These are phyloP conservation scores for Globisporangium radiosum DNA, from an alignment of 352 stramenopile genomes.

Conservation along the genomic window DNA sequence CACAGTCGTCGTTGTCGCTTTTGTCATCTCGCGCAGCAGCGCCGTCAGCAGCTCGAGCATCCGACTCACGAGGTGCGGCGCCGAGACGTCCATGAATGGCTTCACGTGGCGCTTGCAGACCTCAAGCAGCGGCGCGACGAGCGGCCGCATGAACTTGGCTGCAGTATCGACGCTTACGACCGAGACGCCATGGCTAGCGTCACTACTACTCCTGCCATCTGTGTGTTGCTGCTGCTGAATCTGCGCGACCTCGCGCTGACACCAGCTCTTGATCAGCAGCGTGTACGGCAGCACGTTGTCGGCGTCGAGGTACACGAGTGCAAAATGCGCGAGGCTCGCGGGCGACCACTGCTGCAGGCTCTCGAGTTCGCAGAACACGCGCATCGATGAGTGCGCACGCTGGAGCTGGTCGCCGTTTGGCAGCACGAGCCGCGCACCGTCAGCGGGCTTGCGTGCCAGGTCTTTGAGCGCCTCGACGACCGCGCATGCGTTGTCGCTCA, in stretches of 20 bases:
- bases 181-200: not conserved
- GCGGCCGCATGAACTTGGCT: constrained; percentile 39
- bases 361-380: constrained; percentile 55
- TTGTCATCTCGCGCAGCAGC: constrained; percentile 28
- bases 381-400: constrained; percentile 24
- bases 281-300: constrained; percentile 55
- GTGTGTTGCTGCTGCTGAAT: constrained; percentile 1
- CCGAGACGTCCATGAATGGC: constrained; percentile 31
- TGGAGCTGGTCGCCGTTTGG: constrained; percentile 59
- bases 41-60: constrained; percentile 32
- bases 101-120: constrained; percentile 41
- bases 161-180: constrained; percentile 17
- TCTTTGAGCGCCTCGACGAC: constrained; percentile 37
- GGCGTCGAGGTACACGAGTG: constrained; percentile 45
- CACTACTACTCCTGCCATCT: not conserved
- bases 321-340: constrained; percentile 36
- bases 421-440: constrained; percentile 16
- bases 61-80: constrained; percentile 37
- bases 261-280: constrained; percentile 61
- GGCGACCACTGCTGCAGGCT: constrained; percentile 50
- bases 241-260: constrained; percentile 16
- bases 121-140: constrained; percentile 39
- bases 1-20: constrained; percentile 2
- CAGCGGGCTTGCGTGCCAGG: constrained; percentile 15
- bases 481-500: constrained; percentile 19